phyloP scores from a whole-genome alignment of 768 basidiomycete species.

The Termitomyces titanicus region DNA sequence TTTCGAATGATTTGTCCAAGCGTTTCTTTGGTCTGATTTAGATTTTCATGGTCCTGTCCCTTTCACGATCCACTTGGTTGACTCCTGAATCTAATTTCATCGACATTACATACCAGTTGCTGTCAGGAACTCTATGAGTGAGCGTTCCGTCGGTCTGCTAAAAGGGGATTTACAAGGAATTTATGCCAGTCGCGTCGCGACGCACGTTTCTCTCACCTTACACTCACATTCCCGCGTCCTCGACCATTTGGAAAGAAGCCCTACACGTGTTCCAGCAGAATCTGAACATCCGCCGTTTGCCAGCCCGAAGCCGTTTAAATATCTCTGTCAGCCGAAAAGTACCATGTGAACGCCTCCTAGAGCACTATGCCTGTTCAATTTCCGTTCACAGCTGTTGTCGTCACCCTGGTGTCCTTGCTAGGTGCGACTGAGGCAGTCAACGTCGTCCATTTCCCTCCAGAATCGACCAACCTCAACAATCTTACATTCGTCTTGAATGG shows the following conservation, averaged over 20 bases:
- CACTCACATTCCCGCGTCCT: background rate
- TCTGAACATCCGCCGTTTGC: background rate
- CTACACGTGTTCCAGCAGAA: background rate
- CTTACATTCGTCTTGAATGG: slow-evolving; percentile 38
- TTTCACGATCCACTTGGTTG: no score
- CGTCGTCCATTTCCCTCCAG: slow-evolving; percentile 38
- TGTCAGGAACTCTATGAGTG: no score
- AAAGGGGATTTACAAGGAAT: no score
- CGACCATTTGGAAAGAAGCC: background rate
- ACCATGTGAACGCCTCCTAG: background rate
- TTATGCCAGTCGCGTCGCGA: background rate
- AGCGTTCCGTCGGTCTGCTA: no score
- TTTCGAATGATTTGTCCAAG: background rate
- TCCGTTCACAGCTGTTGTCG: background rate
- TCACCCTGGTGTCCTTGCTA: slow-evolving; percentile 13
- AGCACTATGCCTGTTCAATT: slow-evolving; percentile 5
- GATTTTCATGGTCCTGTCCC: background rate
- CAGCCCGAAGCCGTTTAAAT: background rate
- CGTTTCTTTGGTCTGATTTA: background rate
- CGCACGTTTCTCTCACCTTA: background rate
- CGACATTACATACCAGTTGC: no score
- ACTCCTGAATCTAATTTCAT: no score
- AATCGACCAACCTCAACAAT: slow-evolving; percentile 37
- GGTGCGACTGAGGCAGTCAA: slow-evolving; percentile 12
- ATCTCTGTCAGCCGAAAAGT: background rate